Percentiles rank a stretch among this genome's conserved stretches.
Evolutionary conservation across 2,329 filamentous ascomycete genomes (phyloP).

Genomic region (Alternaria ventricosa): DNA sequence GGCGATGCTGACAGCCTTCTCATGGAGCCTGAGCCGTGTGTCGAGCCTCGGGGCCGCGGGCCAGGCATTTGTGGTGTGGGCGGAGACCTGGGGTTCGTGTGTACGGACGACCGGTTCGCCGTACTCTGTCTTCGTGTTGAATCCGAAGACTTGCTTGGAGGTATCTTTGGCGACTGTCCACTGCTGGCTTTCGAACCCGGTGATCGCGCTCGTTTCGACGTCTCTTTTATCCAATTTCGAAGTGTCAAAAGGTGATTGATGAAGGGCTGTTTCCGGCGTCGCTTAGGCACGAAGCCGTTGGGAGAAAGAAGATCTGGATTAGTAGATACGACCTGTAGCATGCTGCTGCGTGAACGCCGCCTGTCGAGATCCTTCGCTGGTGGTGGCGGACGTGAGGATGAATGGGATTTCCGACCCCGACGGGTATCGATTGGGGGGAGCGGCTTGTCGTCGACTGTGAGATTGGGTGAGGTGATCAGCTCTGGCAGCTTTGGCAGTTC

Average conservation of each 20-base stretch:
- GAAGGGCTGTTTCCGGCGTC: conserved; percentile 66
- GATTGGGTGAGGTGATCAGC: conserved; percentile 51
- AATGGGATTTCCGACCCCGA: conserved; percentile 75
- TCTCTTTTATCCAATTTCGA: conserved; percentile 76
- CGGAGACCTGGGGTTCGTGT: conserved; percentile 48
- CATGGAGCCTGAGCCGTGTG: conserved; percentile 46
- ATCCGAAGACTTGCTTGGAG: conserved; percentile 35
- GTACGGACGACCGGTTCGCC: conserved; percentile 43
- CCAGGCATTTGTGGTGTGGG: conserved; percentile 44
- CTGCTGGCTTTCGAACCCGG: conserved; percentile 45
- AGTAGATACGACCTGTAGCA: conserved; percentile 80
- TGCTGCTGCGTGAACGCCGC: conserved; percentile 79
- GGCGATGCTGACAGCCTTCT: conserved; percentile 81
- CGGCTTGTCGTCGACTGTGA: conserved; percentile 54
- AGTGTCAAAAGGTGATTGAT: conserved; percentile 71
- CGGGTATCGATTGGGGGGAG: conserved; percentile 80
- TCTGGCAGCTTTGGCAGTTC: conserved; percentile 83
- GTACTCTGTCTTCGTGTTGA: conserved; percentile 46
- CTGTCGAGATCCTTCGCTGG: conserved; percentile 79
- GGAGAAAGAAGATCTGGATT: conserved; percentile 67
- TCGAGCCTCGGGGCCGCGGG: conserved; percentile 53
- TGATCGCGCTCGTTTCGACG: conserved; percentile 49
- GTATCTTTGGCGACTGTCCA: conserved; percentile 42
- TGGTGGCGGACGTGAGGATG: conserved; percentile 78
- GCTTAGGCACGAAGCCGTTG: conserved; percentile 63